Percentiles rank a stretch among this genome's conserved stretches.
phyloP scores from a whole-genome alignment of 2,329 filamentous ascomycete species.

The Verticillium tricorpus region DNA sequence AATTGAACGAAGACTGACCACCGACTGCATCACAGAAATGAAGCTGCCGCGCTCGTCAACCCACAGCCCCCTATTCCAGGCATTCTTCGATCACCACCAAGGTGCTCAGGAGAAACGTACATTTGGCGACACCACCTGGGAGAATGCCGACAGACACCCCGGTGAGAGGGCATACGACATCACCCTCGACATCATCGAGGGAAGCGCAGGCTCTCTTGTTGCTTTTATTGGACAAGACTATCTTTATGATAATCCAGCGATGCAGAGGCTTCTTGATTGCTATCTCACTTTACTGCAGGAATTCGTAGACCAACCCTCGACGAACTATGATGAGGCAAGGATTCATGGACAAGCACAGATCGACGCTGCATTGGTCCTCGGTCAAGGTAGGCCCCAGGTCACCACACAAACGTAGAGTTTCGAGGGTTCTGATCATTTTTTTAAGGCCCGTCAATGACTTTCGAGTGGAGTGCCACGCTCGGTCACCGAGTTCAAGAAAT shows the following conservation, averaged over 20 bases:
- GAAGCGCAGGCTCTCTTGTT: neutral
- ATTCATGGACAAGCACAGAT: neutral
- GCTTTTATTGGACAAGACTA: neutral
- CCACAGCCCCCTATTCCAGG: slow-evolving; percentile 41
- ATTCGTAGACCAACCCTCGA: neutral
- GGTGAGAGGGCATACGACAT: slow-evolving; percentile 23
- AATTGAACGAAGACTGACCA: neutral
- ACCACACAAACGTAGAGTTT: no score
- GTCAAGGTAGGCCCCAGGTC: neutral
- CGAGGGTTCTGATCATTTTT: no score
- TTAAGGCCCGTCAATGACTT: no score
- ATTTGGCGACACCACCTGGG: neutral
- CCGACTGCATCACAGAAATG: slow-evolving; percentile 22
- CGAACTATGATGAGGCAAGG: neutral
- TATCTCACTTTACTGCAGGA: neutral
- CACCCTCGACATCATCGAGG: slow-evolving; percentile 32
- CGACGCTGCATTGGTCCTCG: slow-evolving; percentile 19
- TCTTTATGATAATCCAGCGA: neutral
- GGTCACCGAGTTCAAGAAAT: neutral
- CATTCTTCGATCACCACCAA: slow-evolving; percentile 35
- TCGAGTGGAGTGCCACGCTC: slow-evolving; percentile 20
- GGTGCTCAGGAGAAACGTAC: slow-evolving; percentile 32
- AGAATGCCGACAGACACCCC: neutral
- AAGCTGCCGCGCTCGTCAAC: slow-evolving; percentile 26
- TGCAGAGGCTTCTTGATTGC: neutral